Evolutionary conservation across 2,329 filamentous ascomycete species (phyloP).

Genomic region (Talaromyces sp.): DNA sequence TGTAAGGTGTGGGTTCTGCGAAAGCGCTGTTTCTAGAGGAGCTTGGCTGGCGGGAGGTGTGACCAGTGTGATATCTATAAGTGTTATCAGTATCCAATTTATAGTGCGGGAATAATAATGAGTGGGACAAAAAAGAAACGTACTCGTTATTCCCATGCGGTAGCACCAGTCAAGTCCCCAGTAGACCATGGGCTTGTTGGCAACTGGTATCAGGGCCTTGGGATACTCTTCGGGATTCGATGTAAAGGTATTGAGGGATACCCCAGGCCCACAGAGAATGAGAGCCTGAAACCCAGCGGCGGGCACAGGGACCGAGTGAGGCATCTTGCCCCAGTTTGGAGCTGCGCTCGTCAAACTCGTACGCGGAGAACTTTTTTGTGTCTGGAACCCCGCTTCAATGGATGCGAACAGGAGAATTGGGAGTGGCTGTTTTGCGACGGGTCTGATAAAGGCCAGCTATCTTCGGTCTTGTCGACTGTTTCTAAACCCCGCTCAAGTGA

Average conservation of each 20-base stretch:
- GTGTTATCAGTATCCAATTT: background rate
- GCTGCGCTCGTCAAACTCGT: background rate
- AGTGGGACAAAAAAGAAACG: background rate
- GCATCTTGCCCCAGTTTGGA: slow-evolving; percentile 18
- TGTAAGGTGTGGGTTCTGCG: slow-evolving; percentile 46
- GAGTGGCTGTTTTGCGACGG: background rate
- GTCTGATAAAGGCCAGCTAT: background rate
- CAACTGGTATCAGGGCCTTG: slow-evolving; percentile 46
- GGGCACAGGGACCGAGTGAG: slow-evolving; percentile 46
- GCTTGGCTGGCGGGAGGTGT: slow-evolving; percentile 40
- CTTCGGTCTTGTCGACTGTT: too few relatives aligned
- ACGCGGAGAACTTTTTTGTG: background rate
- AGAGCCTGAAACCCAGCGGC: slow-evolving; percentile 47
- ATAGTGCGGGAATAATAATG: background rate
- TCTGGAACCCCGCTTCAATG: background rate
- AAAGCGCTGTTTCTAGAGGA: slow-evolving; percentile 42
- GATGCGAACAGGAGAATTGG: background rate
- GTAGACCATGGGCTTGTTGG: slow-evolving; percentile 47
- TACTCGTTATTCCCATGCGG: slow-evolving; percentile 44
- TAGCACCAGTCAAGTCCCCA: slow-evolving; percentile 46
- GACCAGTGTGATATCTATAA: slow-evolving; percentile 42
- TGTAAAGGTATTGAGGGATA: slow-evolving; percentile 47
- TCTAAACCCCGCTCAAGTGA: background rate
- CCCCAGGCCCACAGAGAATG: slow-evolving; percentile 44
- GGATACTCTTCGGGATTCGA: slow-evolving; percentile 43